phyloP scores from a whole-genome alignment of 2,329 filamentous ascomycete species.

The Alternaria ventricosa region DNA sequence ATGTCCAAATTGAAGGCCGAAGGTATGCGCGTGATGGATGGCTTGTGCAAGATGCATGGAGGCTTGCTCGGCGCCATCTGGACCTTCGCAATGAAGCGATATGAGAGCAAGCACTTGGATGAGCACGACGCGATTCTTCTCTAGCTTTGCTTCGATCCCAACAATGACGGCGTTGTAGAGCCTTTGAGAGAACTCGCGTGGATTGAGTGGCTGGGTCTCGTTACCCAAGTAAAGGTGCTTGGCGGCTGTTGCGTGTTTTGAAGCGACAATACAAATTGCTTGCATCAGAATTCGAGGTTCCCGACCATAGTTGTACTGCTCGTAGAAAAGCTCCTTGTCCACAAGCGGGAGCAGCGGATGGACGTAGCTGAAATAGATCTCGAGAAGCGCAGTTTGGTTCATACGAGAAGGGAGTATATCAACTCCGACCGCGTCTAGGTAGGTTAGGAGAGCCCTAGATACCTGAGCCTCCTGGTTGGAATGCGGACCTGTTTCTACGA shows the following conservation, averaged over 20 bases:
- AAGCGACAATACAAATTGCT: constrained; percentile 57
- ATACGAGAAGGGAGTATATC: constrained; percentile 43
- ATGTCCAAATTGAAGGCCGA: constrained; percentile 55
- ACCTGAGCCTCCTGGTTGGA: constrained; percentile 41
- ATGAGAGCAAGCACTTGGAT: constrained; percentile 56
- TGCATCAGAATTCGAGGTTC: constrained; percentile 52
- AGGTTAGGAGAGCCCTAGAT: constrained; percentile 44
- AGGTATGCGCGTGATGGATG: constrained; percentile 58
- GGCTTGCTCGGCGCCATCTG: constrained; percentile 55
- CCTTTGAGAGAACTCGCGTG: constrained; percentile 54
- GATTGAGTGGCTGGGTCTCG: constrained; percentile 42
- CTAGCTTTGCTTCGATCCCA: constrained; percentile 50
- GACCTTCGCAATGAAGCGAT: constrained; percentile 56
- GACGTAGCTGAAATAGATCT: constrained; percentile 55
- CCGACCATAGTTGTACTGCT: constrained; percentile 43
- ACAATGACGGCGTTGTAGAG: constrained; percentile 53
- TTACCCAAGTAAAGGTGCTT: constrained; percentile 49
- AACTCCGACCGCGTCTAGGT: constrained; percentile 48
- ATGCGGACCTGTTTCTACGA: constrained; percentile 41
- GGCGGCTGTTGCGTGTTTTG: constrained; percentile 54
- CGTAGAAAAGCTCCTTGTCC: constrained; percentile 52
- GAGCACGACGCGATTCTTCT: constrained; percentile 55
- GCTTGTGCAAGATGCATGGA: constrained; percentile 57
- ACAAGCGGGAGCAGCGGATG: constrained; percentile 57
- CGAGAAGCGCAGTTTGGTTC: constrained; percentile 49